phyloP scores from a whole-genome alignment of 352 stramenopile genomes.

The Phytophthora uliginosa region DNA sequence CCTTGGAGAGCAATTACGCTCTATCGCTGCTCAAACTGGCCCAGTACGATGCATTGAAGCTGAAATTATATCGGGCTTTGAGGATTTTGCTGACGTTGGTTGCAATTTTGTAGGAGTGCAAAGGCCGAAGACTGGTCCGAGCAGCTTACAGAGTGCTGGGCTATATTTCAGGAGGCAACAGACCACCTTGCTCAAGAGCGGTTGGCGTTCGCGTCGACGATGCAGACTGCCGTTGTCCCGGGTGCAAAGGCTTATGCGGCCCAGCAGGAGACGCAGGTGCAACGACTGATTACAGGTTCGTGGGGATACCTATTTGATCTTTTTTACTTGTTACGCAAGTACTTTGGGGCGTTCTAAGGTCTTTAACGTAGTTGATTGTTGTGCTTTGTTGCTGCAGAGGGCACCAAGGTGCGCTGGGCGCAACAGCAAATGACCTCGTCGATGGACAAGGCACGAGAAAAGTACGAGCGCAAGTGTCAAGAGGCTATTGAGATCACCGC shows the following conservation, averaged over 20 bases:
- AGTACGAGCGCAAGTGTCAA: constrained; percentile 81
- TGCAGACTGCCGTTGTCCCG: constrained; percentile 69
- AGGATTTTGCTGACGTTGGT: background rate
- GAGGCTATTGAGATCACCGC: constrained; percentile 70
- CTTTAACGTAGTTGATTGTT: constrained; percentile 16
- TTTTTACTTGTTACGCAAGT: background rate
- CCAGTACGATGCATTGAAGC: constrained; percentile 43
- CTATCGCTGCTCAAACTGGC: constrained; percentile 69
- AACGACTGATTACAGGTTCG: constrained; percentile 76
- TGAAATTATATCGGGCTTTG: background rate
- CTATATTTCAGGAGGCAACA: constrained; percentile 60
- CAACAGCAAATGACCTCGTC: constrained; percentile 70
- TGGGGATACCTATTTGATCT: background rate
- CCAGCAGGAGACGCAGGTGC: constrained; percentile 83
- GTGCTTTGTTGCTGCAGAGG: constrained; percentile 48
- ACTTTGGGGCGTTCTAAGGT: background rate
- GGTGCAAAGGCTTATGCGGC: constrained; percentile 73
- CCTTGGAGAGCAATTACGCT: constrained; percentile 70
- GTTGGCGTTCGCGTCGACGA: constrained; percentile 63
- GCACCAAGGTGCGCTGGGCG: constrained; percentile 71
- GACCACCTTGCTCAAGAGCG: constrained; percentile 65
- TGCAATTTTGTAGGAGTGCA: constrained; percentile 41
- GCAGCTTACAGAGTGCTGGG: constrained; percentile 69
- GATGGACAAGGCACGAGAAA: constrained; percentile 78
- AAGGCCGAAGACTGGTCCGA: constrained; percentile 80